These are phyloP conservation scores for Fagus crenata DNA, from an alignment of 306 rosid genomes.

Conservation along the genomic window DNA sequence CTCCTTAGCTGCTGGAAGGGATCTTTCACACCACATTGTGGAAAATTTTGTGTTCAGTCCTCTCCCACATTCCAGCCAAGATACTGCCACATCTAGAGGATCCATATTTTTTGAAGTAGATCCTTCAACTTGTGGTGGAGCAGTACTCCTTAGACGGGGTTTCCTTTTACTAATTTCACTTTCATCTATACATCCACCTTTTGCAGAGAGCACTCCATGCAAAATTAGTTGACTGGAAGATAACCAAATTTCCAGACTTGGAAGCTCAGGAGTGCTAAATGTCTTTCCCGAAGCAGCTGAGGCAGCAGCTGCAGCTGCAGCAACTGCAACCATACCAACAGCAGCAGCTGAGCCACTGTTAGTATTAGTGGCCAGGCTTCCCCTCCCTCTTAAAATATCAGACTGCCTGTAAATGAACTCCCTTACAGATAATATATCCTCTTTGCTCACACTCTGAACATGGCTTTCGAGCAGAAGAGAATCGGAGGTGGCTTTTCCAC, in stretches of 20 bases:
- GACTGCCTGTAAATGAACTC: conserved; percentile 84
- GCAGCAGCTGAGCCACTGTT: conserved; percentile 72
- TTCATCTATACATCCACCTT: conserved; percentile 77
- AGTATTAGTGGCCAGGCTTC: conserved; percentile 54
- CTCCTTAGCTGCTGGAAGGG: conserved; percentile 76
- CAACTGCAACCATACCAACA: conserved; percentile 91
- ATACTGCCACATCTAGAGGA: conserved; percentile 71
- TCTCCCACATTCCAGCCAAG: conserved; percentile 78
- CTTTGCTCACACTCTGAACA: conserved; percentile 62
- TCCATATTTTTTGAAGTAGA: conserved; percentile 47
- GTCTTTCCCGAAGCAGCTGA: conserved; percentile 78
- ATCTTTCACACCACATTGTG: conserved; percentile 75
- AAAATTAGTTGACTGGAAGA: conserved; percentile 71
- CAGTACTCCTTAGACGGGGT: conserved; percentile 54
- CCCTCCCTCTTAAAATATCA: conserved; percentile 84
- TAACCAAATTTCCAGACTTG: conserved; percentile 76
- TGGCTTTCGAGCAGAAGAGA: conserved; percentile 84
- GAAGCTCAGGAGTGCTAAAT: conserved; percentile 70
- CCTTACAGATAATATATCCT: conserved; percentile 70
- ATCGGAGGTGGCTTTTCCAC: conserved; percentile 81
- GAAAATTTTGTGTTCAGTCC: conserved; percentile 76
- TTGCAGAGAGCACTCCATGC: conserved; percentile 71
- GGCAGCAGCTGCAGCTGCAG: conserved; percentile 90
- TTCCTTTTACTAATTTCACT: conserved; percentile 60
- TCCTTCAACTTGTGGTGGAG: conserved; percentile 50